These are phyloP conservation scores for Astrothelium macrocarpum DNA, from an alignment of 495 filamentous ascomycete species.

Conservation along the genomic window DNA sequence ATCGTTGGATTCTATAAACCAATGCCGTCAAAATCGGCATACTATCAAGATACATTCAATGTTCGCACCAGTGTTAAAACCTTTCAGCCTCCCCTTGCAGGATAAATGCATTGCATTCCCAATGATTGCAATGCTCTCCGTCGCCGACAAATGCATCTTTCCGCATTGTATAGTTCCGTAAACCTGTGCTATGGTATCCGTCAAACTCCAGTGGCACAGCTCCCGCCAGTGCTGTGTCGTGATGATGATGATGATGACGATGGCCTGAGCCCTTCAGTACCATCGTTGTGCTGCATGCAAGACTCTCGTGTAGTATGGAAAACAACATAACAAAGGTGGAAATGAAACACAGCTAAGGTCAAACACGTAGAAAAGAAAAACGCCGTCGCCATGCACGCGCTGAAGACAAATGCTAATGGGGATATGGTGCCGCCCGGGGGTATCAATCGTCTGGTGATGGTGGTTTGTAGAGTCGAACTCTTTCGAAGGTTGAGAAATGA, in stretches of 20 bases:
- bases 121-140: not conserved
- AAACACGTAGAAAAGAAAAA: slow-evolving; percentile 6
- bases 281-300: not conserved
- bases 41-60: not conserved
- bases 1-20: not conserved
- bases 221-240: not conserved
- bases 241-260: slow-evolving; percentile 4
- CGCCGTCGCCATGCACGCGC: slow-evolving; percentile 11
- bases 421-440: not conserved
- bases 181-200: not conserved
- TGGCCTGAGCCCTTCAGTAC: slow-evolving; percentile 6
- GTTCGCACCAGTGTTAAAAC: too few relatives aligned
- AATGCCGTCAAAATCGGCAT: not conserved
- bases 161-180: not conserved
- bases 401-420: not conserved
- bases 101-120: not conserved
- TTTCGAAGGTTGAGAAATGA: not conserved
- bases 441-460: not conserved
- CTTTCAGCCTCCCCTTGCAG: too few relatives aligned
- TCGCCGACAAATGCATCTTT: not conserved
- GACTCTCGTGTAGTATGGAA: not conserved
- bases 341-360: not conserved
- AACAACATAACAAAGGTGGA: not conserved
- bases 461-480: not conserved
- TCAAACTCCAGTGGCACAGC: not conserved